These are phyloP conservation scores for Phycomyces nitens DNA, from an alignment of 192 early-diverging fungal species.

Conservation along the genomic window DNA sequence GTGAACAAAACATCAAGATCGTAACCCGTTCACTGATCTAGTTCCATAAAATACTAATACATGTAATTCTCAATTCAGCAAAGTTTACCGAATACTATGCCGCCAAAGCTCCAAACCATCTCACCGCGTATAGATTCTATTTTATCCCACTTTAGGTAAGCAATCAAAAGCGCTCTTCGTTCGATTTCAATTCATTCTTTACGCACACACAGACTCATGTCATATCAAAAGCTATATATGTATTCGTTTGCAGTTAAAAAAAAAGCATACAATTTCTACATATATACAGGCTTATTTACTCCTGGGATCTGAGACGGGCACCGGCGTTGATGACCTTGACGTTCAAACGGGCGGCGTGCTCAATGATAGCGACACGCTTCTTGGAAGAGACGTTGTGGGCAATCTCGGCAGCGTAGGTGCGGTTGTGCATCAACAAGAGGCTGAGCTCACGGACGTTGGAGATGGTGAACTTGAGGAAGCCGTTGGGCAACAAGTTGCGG, in stretches of 20 bases:
- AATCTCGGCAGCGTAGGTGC: constrained; percentile 97
- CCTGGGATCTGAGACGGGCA: constrained; percentile 78
- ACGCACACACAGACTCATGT: too few relatives aligned
- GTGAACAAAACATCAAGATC: too few relatives aligned
- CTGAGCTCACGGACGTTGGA: constrained; percentile 91
- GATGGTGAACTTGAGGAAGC: constrained; percentile 98
- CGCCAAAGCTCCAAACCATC: too few relatives aligned
- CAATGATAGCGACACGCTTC: constrained; percentile 89
- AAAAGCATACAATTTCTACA: neutral
- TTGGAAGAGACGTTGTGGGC: constrained; percentile 94
- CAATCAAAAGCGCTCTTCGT: too few relatives aligned
- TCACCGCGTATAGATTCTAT: too few relatives aligned
- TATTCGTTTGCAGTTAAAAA: neutral
- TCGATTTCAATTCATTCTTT: too few relatives aligned
- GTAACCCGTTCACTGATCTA: too few relatives aligned
- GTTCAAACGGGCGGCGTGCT: constrained; percentile 93
- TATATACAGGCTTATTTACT: constrained; percentile 43
- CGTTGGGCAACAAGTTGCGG: constrained; percentile 94
- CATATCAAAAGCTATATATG: too few relatives aligned
- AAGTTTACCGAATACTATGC: too few relatives aligned
- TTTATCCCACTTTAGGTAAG: too few relatives aligned
- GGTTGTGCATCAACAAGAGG: constrained; percentile 99
- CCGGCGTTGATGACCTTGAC: constrained; percentile 94
- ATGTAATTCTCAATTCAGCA: too few relatives aligned
- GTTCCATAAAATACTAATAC: too few relatives aligned